A percentile compares a stretch with the other conserved stretches of the same genome.
phyloP scores from a whole-genome alignment of 495 filamentous ascomycete species.

The Cercophora samala region DNA sequence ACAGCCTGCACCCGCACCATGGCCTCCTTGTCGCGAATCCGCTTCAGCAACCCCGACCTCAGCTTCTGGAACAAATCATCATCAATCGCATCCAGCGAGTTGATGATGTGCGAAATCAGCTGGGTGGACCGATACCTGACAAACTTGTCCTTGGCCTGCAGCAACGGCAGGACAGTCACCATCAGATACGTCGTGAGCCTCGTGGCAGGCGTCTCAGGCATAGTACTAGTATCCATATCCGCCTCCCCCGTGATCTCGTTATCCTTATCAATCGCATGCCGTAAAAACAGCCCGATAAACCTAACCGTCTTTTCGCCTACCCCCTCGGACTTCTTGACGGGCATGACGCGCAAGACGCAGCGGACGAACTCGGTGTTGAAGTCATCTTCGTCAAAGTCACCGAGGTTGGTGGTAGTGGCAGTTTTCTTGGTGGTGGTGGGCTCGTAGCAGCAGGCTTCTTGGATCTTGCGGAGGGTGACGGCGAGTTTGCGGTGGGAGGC shows the following conservation, averaged over 20 bases:
- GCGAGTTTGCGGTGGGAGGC: slow-evolving; percentile 86
- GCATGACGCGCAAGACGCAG: slow-evolving; percentile 75
- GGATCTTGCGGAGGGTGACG: slow-evolving; percentile 78
- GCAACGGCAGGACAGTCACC: slow-evolving; percentile 61
- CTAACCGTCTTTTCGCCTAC: slow-evolving; percentile 81
- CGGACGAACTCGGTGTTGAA: slow-evolving; percentile 83
- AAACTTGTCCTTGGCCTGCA: slow-evolving; percentile 82
- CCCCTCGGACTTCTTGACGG: slow-evolving; percentile 87
- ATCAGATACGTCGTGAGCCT: slow-evolving; percentile 72
- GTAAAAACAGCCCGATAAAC: slow-evolving; percentile 82
- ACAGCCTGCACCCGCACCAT: slow-evolving; percentile 93
- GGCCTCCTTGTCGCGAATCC: slow-evolving; percentile 88
- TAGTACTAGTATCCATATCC: slow-evolving; percentile 56
- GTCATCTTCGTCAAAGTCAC: slow-evolving; percentile 71
- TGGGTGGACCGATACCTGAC: slow-evolving; percentile 90
- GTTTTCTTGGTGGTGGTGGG: slow-evolving; percentile 53
- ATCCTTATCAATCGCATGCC: slow-evolving; percentile 80
- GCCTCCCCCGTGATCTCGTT: slow-evolving; percentile 49
- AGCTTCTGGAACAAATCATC: slow-evolving; percentile 84
- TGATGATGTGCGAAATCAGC: slow-evolving; percentile 79
- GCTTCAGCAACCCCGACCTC: slow-evolving; percentile 69
- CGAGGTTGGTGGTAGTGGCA: slow-evolving; percentile 39
- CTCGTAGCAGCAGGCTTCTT: slow-evolving; percentile 85
- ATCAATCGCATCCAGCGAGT: slow-evolving; percentile 84
- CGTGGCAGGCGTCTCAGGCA: slow-evolving; percentile 75